Evolutionary conservation across 352 stramenopile genomes (phyloP), one percentile per base, ranked within the genome.

Genomic region (Phytophthora tubulina): DNA sequence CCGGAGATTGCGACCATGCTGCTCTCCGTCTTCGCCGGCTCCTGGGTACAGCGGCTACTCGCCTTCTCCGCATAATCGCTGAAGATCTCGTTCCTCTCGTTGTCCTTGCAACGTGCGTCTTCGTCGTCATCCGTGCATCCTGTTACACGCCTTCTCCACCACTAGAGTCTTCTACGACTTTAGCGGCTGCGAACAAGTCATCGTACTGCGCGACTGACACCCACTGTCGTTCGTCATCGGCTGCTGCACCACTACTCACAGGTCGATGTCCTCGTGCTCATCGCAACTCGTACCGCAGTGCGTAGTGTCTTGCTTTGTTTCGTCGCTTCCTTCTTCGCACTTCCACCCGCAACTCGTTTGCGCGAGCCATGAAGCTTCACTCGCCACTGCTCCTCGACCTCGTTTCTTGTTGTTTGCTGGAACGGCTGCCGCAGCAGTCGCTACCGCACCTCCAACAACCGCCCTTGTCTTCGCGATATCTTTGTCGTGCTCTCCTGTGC

Each of bases 131-230:
- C n/a, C n/a, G n/a, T n/a, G n/a, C 8, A 11, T 54, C 30, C 53
- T 60, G n/a, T 65, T 71, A 71, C 54, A 65, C 46, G 53, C 11
- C 36, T 64, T 64, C 63, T 35, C 21, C 54, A 55, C 1, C 0
- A 1, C 6, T 3, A 50, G 31, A 11, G 48, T 66, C 55, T 66
- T 72, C 48, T 31, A 66, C 55, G 54, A 62, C 27, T 52, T 30
- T 51, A 14, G 17, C 17, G 52, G 7, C 3, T 5, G 14, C 1
- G 38, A 59, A 48, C 4, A 59, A 30, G 0, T 3, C 2, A 4
- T 49, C 52, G 17, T 59, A 59, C 36, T 59, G n/a, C n/a, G n/a
- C n/a, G n/a, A n/a, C n/a, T 5, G 50, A 57, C 17, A 62, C 32
- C 48, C 46, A 61, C 2, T 38, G 58, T 33, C 7, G n/a, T 21